Evolutionary conservation across 495 filamentous ascomycete genomes (phyloP).

Genomic region (Podospora conica): DNA sequence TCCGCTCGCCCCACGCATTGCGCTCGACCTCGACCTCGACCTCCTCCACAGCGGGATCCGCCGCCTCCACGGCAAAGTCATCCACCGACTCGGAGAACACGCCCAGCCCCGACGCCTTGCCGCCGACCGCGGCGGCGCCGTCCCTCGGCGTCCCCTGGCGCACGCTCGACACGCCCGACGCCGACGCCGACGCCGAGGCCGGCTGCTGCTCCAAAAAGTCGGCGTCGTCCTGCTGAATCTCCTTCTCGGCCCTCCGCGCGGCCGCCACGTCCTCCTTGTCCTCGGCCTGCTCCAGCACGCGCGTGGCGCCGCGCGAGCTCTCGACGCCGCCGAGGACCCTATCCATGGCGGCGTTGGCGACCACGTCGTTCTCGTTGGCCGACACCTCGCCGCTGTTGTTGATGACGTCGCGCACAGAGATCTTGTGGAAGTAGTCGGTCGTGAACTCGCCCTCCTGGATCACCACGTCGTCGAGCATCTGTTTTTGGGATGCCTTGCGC

Average conservation of each 20-base stretch:
- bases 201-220: slow-evolving; percentile 81
- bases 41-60: slow-evolving; percentile 28
- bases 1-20: slow-evolving; percentile 49
- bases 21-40: slow-evolving; percentile 49
- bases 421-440: slow-evolving; percentile 91
- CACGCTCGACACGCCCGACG: slow-evolving; percentile 37
- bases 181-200: slow-evolving; percentile 35
- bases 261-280: slow-evolving; percentile 88
- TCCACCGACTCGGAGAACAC: slow-evolving; percentile 34
- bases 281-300: slow-evolving; percentile 80
- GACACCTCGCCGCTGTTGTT: slow-evolving; percentile 51
- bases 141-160: slow-evolving; percentile 44
- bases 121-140: slow-evolving; percentile 13
- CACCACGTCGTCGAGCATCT: slow-evolving; percentile 94
- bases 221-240: slow-evolving; percentile 79
- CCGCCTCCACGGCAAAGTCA: slow-evolving; percentile 10
- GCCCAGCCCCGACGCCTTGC: slow-evolving; percentile 33
- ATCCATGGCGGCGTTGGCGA: slow-evolving; percentile 78
- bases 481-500: slow-evolving; percentile 92
- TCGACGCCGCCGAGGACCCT: slow-evolving; percentile 63
- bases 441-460: slow-evolving; percentile 99
- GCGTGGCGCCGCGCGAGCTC: slow-evolving; percentile 41
- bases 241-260: slow-evolving; percentile 80
- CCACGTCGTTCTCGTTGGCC: slow-evolving; percentile 54
- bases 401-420: slow-evolving; percentile 64